Base-by-base conservation (phyloP, 805 yeast genomes). In the Clavispora fructus region DNA sequence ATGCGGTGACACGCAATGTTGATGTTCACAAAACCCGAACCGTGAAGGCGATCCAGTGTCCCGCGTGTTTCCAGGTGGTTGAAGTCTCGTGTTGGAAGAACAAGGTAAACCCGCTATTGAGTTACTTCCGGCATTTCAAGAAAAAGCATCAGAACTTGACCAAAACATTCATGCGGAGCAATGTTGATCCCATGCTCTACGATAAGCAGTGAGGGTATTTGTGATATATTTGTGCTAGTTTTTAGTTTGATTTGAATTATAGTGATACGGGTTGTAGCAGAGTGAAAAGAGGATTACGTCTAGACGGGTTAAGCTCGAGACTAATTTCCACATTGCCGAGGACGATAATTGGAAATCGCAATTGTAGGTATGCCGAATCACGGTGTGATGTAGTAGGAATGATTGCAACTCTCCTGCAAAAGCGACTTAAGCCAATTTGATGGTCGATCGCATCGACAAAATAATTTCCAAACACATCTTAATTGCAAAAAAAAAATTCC, bases 101-200 rank as follows among this genome's bases (percentile, higher is more conserved):
- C 46, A 63, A 63, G 44, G 27, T 56, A 2, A 63, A 62, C 42
- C 62, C 61, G 32, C 50, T 63, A 12, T 46, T 62, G 35, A 60
- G 61, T 41, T 63, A 61, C 49, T 63, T 61, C 44, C 55, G 68
- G 6, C 68, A 63, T 42, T 62, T 61, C 49, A 63, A 63, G 41
- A 58, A 59, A 47, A 45, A 45, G n/a, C 64, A 57, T 44, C 58
- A 45, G 56, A 52, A 48, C 38, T 42, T 46, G 37, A 50, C 50
- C 40, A 48, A 51, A 39, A 45, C 55, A 1, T 53, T 54, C 26
- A 45, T 50, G 12, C 32, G 47, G 25, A 50, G 56, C 40, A 19
- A 43, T 9, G 43, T 53, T 14, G 54, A 53, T 27, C 56, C 55
- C 3, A 52, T 52, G 32, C 30, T 39, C 16, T 16, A 23, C 26